These are phyloP conservation scores for Cordyceps fumosorosea DNA, from an alignment of 2,329 filamentous ascomycete genomes.

Conservation along the genomic window DNA sequence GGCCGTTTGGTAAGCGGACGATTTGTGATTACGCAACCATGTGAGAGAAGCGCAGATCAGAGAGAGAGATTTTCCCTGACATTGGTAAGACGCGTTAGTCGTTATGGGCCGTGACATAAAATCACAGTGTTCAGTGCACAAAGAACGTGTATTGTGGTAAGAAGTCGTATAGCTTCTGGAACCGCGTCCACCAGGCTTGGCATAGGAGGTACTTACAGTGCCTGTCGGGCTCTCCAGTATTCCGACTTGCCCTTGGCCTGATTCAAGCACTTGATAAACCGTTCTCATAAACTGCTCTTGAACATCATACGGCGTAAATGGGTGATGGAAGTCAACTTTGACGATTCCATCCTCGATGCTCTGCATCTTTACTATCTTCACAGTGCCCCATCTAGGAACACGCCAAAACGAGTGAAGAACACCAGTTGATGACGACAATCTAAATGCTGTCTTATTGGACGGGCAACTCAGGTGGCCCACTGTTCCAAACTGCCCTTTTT, in stretches of 20 bases:
- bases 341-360: slow-evolving; percentile 19
- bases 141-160: not conserved
- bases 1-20: slow-evolving; percentile 45
- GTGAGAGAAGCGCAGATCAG: slow-evolving; percentile 84
- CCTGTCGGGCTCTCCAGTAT: slow-evolving; percentile 94
- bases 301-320: slow-evolving; percentile 80
- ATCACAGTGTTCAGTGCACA: not conserved
- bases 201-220: slow-evolving; percentile 38
- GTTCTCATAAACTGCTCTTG: slow-evolving; percentile 83
- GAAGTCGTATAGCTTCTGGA: not conserved
- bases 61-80: slow-evolving; percentile 79
- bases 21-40: slow-evolving; percentile 83
- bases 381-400: not conserved
- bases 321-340: slow-evolving; percentile 69
- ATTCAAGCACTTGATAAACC: slow-evolving; percentile 70
- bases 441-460: not conserved
- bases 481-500: not conserved
- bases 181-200: no score
- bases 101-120: not conserved
- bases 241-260: slow-evolving; percentile 65
- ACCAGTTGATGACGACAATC: not conserved
- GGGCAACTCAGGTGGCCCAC: not conserved
- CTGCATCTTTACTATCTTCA: slow-evolving; percentile 18
- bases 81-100: not conserved
- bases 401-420: not conserved